phyloP scores from a whole-genome alignment of 202 grass and related monocot genomes.

The Eragrostis tef region DNA sequence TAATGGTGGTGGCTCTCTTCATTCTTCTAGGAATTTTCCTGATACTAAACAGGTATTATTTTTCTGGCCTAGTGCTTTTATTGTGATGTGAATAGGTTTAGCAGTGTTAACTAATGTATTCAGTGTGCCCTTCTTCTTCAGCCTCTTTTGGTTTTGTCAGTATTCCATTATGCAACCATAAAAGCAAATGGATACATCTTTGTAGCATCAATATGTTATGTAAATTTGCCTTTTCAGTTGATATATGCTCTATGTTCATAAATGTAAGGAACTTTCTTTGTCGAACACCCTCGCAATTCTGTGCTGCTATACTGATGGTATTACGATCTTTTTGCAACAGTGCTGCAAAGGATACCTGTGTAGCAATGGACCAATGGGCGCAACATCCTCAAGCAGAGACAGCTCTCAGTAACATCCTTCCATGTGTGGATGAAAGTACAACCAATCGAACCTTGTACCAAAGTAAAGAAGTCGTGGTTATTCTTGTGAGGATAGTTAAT shows the following conservation, averaged over 20 bases:
- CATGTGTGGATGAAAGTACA: conserved; percentile 82
- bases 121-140: not conserved
- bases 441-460: conserved; percentile 88
- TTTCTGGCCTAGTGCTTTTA: not conserved
- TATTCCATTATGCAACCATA: conserved; percentile 24
- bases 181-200: conserved; percentile 37
- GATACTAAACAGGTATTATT: conserved; percentile 74
- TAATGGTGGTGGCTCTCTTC: conserved; percentile 70
- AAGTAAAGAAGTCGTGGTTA: conserved; percentile 76
- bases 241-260: too few relatives aligned
- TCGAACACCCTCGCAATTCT: not conserved
- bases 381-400: conserved; percentile 86
- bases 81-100: conserved; percentile 29
- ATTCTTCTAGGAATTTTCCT: conserved; percentile 75
- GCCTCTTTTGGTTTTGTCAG: conserved; percentile 10
- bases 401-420: conserved; percentile 80
- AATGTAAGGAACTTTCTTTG: not conserved
- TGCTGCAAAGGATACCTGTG: conserved; percentile 76
- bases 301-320: conserved; percentile 22
- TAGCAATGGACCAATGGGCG: conserved; percentile 90
- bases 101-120: conserved; percentile 1
- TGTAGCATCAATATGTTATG: not conserved
- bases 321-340: conserved; percentile 38
- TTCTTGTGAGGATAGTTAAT: conserved; percentile 76
- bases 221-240: not conserved